Evolutionary conservation across 306 rosid genomes (phyloP), one percentile per base, ranked within the genome.

Genomic region (Prunus davidiana): DNA sequence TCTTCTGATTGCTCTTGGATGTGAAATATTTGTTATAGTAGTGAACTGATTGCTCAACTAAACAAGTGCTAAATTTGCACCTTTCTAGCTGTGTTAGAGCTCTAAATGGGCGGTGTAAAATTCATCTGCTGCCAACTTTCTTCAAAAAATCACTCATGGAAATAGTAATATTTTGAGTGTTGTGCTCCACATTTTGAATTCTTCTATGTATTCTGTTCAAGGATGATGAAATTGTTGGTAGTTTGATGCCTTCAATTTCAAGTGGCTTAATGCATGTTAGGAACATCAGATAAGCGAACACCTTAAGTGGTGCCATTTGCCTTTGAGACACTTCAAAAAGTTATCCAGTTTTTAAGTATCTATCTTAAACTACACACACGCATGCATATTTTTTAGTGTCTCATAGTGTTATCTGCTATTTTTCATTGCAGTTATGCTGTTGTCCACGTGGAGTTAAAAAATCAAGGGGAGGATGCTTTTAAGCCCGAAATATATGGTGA

Each of bases 401-500:
- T 24, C 30, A 47, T 32, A 80, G 38, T 82, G 76, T 34, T 66
- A 14, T 47, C 28, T 78, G 45, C 58, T 74, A 11, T 72, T 79
- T 67, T 80, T 84, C 6, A 24, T 64, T 80, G 85, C 84, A 95
- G 98, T 79, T 73, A 79, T 68, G 96, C 98, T 49, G 76, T 88
- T 63, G 84, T 95, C 79, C 90, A 80, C 41, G 96, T 95, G 34
- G 97, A 89, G 76, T 78, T 95, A 65, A 87, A 84, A 78, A 95
- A 92, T 81, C 85, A 83, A 79, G 98, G 98, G 58, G 97, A 88
- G 66, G 97, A 90, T 85, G 96, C 98, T 80, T 92, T 95, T 64
- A 95, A 90, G 91, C 91, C 87, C 34, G 88, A 86, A 70, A 52
- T 84, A 74, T 95, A 85, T 75, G 97, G 98, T 11, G 84, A 83